Conservation (phyloP, 1,284 basidiomycete species). For the Sporisorium graminicola region DNA sequence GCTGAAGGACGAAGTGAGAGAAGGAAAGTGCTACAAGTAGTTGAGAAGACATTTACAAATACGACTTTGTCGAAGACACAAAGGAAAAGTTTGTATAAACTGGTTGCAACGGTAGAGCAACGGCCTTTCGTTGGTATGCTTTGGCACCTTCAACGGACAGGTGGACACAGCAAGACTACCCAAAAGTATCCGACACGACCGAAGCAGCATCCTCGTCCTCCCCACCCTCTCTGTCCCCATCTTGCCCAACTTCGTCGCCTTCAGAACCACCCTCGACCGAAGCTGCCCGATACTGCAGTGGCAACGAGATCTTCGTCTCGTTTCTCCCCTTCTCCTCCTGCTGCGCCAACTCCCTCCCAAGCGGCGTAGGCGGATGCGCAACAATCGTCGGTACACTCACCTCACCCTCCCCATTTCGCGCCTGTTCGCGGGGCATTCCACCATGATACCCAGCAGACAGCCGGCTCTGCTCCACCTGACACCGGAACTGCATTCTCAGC, state of each 20-base stretch:
- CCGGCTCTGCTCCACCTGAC: constrained; percentile 1
- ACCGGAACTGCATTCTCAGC: constrained; percentile 8
- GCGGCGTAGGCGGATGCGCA: constrained; percentile 6
- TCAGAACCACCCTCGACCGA: neutral
- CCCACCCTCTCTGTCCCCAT: neutral
- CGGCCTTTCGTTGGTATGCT: too few relatives aligned
- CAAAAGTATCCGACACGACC: constrained; percentile 13
- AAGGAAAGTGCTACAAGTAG: too few relatives aligned
- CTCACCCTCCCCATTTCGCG: too few relatives aligned
- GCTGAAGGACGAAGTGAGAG: too few relatives aligned
- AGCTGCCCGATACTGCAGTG: neutral
- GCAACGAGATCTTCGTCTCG: constrained; percentile 2
- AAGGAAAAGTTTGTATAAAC: too few relatives aligned
- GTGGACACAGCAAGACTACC: too few relatives aligned
- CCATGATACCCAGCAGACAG: too few relatives aligned
- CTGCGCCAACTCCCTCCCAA: neutral
- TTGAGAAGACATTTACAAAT: too few relatives aligned
- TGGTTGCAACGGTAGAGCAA: too few relatives aligned
- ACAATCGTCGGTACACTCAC: constrained; percentile 8
- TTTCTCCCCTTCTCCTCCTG: neutral
- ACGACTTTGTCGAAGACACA: too few relatives aligned
- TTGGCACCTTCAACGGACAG: too few relatives aligned
- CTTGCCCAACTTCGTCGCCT: neutral
- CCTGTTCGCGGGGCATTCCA: too few relatives aligned
- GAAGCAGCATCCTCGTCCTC: neutral